Base-by-base conservation (phyloP, 805 yeast genomes). In the Candida xyloterini region DNA sequence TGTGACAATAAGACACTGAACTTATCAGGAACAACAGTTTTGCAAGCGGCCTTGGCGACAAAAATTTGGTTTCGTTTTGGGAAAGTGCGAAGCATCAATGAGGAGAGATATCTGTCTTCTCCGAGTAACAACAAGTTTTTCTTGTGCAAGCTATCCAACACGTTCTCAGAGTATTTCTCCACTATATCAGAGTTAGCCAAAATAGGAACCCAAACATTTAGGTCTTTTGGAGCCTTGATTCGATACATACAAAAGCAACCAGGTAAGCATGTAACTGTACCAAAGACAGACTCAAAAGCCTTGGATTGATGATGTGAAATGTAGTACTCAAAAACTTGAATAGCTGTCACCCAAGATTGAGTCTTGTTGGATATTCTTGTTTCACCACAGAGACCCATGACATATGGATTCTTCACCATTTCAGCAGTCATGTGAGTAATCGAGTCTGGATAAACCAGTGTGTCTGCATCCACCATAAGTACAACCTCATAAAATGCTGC, bases 341-440 rank as follows among this genome's bases (percentile, higher is more conserved):
- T 89, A 27, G 86, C 84, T 1, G 96, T 86, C 11, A 88, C 95
- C 95, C 96, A 89, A 10, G 89, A 76, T 44, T 76, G 80, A 3
- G 73, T 60, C 60, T 89, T 89, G 62, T 89, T 89, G 5, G 95
- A 77, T 52, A 89, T 89, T 61, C 86, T 88, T 0, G 97, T 89
- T 59, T 89, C 97, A 35, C 97, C 97, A 71, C 97, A 89, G 30
- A 89, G 68, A 2, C 96, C 97, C 95, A 89, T 89, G 41, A 89
- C 71, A 47, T 68, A 70, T 0, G 95, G 95, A 57, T 89, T 91
- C 53, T 77, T 82, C 15, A 86, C 89, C 86, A 89, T 80, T 53
- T 84, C 86, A 1, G 95, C 95, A 47, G 76, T 71, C 96, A 89
- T 86, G 56, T 90, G 96, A 7, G 93, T 84, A 47, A 88, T 56